These are phyloP conservation scores for Ricinus communis DNA, from an alignment of 345 rosid genomes.

Conservation along the genomic window DNA sequence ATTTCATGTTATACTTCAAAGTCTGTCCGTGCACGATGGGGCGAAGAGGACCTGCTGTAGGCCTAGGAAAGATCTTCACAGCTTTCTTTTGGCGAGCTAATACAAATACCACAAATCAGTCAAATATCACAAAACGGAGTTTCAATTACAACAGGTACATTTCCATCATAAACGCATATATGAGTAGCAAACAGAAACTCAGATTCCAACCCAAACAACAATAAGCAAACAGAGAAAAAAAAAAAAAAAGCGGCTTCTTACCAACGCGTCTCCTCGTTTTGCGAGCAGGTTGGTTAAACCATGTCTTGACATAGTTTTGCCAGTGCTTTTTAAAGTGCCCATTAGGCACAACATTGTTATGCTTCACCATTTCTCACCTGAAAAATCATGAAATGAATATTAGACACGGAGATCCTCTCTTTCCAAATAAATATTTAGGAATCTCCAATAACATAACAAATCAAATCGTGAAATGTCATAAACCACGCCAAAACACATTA, in stretches of 20 bases:
- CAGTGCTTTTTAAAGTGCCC: conserved; percentile 55
- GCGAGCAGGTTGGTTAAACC: conserved; percentile 93
- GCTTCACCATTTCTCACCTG: conserved; percentile 64
- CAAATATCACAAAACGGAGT: background rate
- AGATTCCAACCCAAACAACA: background rate
- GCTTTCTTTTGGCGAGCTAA: conserved; percentile 39
- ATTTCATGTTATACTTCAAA: conserved; percentile 81
- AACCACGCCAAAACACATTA: too few species aligned
- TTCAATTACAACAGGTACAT: too few species aligned
- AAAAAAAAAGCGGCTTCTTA: background rate
- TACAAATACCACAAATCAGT: background rate
- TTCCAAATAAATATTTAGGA: background rate
- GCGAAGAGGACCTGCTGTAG: conserved; percentile 48
- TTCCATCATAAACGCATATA: too few species aligned
- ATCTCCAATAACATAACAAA: too few species aligned
- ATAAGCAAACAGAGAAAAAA: too few species aligned
- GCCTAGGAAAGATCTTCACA: conserved; percentile 37
- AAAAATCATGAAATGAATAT: background rate
- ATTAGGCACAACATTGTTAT: conserved; percentile 40
- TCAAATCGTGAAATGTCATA: too few species aligned
- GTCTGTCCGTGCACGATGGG: conserved; percentile 88
- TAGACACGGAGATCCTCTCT: background rate
- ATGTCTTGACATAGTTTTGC: conserved; percentile 83
- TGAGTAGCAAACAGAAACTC: background rate
- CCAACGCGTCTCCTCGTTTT: conserved; percentile 61